Evolutionary conservation across 352 stramenopile species (phyloP), one percentile per base, ranked within the genome.

Genomic region (Phytophthora melonis): DNA sequence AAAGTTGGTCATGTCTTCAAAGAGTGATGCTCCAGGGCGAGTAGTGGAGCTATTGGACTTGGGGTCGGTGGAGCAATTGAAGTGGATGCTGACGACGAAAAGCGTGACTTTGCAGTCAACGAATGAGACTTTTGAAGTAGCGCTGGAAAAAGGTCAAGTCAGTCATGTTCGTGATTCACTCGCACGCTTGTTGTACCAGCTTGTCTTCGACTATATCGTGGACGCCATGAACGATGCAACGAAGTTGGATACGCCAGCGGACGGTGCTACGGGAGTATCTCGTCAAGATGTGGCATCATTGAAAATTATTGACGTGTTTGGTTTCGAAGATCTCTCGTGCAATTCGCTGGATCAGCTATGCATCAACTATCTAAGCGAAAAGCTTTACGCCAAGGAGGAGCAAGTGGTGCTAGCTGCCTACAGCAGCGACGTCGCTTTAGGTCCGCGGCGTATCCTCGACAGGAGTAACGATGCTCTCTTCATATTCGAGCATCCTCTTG

Each of bases 351-450:
- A 91, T 75, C 88, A 95, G 57, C 76, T 95, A 0, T 93, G 86
- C 53, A 92, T 95, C 62, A 95, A 95, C 59, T 95, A 92, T 68
- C 62, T 92, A 67, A 93, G 80, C n/a, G 88, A 95, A 32, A 95
- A 93, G 53, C 77, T 95, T 10, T 87, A 87, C 21, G 68, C 65
- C 5, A 81, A 73, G 11, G 84, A 93, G 43, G 75, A 80, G 30
- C 68, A 82, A 72, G 52, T 77, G 7, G 11, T 82, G 21, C 25
- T 52, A 36, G 58, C 60, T 49, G 64, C 61, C 1, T 78, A 76
- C 52, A 54, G 5, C 18, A 54, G 36, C n/a, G 23, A 53, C 43
- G 13, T 30, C 6, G 10, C 11, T 47, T n/a, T 27, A 18, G 63
- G 53, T 65, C 25, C n/a, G 8, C 19, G 27, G 9, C 34, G 25